Evolutionary conservation across 441 rosid species (phyloP).

Genomic region (Adansonia grandidieri): DNA sequence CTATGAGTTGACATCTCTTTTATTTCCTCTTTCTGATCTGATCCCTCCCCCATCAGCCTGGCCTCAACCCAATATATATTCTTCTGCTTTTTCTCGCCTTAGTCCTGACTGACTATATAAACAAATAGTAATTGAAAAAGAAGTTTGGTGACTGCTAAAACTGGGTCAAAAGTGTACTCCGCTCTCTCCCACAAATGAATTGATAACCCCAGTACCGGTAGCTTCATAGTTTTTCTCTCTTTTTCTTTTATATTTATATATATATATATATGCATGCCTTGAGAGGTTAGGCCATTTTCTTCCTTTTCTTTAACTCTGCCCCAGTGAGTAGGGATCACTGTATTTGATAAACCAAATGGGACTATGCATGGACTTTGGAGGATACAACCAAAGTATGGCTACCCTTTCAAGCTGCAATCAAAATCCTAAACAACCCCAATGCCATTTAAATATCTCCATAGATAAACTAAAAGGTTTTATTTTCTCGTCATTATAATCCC

Average conservation of each 20-base stretch:
- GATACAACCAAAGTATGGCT: slow-evolving; percentile 1
- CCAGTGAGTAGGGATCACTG: slow-evolving; percentile 31
- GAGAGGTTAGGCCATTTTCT: slow-evolving; percentile 37
- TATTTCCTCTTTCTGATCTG: neutral
- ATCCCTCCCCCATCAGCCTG: neutral
- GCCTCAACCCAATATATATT: slow-evolving; percentile 4
- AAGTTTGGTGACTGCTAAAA: neutral
- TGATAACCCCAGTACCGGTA: slow-evolving; percentile 36
- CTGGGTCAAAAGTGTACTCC: slow-evolving; percentile 38
- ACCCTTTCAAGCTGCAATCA: neutral
- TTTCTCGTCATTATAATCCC: neutral
- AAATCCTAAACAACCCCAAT: neutral
- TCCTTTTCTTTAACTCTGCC: slow-evolving; percentile 38
- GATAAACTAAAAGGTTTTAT: neutral
- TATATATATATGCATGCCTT: neutral
- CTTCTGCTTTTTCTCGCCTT: neutral
- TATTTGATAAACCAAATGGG: slow-evolving; percentile 30
- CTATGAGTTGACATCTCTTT: slow-evolving; percentile 34
- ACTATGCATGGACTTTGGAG: slow-evolving; percentile 18
- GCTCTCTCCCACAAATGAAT: slow-evolving; percentile 17
- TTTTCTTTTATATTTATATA: neutral
- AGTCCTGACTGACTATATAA: slow-evolving; percentile 19
- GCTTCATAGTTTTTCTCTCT: slow-evolving; percentile 21
- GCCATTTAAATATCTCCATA: neutral
- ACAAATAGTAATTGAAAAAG: slow-evolving; percentile 20